A percentile compares a stretch with the other conserved stretches of the same genome.
These are phyloP conservation scores for Stenocarpella maydis DNA, from an alignment of 2,329 filamentous ascomycete genomes.

Conservation along the genomic window DNA sequence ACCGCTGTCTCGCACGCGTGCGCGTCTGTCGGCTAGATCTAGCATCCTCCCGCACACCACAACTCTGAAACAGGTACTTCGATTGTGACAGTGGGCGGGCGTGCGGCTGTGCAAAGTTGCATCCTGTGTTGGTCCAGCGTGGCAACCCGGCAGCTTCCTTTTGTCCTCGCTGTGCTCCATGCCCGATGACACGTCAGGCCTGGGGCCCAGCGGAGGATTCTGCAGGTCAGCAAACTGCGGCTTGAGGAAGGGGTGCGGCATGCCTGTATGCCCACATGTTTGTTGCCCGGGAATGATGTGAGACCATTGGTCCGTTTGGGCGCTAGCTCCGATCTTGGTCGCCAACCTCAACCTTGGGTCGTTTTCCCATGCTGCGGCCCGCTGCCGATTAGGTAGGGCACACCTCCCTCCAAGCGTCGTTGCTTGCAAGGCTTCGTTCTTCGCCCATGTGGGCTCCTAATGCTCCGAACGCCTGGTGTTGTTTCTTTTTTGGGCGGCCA, in stretches of 20 bases:
- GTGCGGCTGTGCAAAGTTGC: constrained; percentile 27
- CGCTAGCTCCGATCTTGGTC: constrained; percentile 9
- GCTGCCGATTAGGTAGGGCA: constrained; percentile 20
- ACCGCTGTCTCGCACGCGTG: neutral
- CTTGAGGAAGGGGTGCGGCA: neutral
- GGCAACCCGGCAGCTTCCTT: constrained; percentile 15
- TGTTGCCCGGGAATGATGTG: constrained; percentile 5
- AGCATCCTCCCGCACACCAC: neutral
- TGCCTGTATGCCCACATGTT: constrained; percentile 6
- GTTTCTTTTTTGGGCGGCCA: constrained; percentile 15
- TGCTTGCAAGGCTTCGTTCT: constrained; percentile 18
- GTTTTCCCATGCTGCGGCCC: neutral
- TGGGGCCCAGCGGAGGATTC: constrained; percentile 19
- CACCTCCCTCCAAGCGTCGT: neutral
- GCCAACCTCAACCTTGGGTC: neutral
- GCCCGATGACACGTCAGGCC: neutral
- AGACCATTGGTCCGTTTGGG: constrained; percentile 21
- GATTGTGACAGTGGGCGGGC: neutral
- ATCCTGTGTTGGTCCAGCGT: constrained; percentile 9
- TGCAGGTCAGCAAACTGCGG: constrained; percentile 14
- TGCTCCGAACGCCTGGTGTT: constrained; percentile 8
- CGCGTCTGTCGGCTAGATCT: constrained; percentile 9
- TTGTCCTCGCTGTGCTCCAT: neutral
- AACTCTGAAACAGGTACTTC: neutral
- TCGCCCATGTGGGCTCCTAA: constrained; percentile 15